Conservation (phyloP, 345 rosid genomes). For the Gossypium raimondii region DNA sequence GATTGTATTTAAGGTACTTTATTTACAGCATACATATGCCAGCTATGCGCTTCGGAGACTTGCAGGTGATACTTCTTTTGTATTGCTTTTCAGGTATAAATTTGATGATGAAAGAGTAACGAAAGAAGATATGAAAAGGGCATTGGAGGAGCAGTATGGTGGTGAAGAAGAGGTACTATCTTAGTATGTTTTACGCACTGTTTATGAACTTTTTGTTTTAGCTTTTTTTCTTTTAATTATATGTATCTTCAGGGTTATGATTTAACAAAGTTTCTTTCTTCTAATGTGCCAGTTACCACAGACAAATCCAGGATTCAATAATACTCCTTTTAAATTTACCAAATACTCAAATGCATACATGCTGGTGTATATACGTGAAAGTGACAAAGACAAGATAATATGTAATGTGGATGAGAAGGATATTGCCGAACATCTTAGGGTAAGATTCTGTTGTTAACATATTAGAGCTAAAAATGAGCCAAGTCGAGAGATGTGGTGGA, state of each 20-base stretch:
- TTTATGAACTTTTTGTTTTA: not conserved
- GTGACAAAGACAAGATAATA: slow-evolving; percentile 92
- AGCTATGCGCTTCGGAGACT: not conserved
- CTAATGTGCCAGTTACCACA: slow-evolving; percentile 68
- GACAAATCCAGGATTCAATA: slow-evolving; percentile 92
- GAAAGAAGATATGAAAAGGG: slow-evolving; percentile 87
- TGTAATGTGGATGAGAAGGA: slow-evolving; percentile 97
- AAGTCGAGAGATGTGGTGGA: not conserved
- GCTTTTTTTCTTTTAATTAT: slow-evolving; percentile 6
- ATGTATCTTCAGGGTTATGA: slow-evolving; percentile 9
- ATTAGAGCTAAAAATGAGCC: slow-evolving; percentile 1
- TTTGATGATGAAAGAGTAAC: slow-evolving; percentile 98
- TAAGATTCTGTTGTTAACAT: slow-evolving; percentile 39
- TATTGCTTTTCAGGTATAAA: slow-evolving; percentile 63
- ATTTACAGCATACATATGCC: not conserved
- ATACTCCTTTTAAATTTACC: slow-evolving; percentile 82
- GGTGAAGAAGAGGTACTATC: slow-evolving; percentile 88
- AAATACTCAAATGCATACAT: slow-evolving; percentile 96
- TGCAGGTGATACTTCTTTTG: not conserved
- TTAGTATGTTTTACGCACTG: slow-evolving; percentile 3
- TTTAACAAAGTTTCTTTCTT: slow-evolving; percentile 21
- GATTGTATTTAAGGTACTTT: not conserved
- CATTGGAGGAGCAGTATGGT: slow-evolving; percentile 95
- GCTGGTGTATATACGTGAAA: slow-evolving; percentile 97
- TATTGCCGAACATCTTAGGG: slow-evolving; percentile 92